phyloP scores from a whole-genome alignment of 2,329 filamentous ascomycete species.

The Clonostachys rosea region DNA sequence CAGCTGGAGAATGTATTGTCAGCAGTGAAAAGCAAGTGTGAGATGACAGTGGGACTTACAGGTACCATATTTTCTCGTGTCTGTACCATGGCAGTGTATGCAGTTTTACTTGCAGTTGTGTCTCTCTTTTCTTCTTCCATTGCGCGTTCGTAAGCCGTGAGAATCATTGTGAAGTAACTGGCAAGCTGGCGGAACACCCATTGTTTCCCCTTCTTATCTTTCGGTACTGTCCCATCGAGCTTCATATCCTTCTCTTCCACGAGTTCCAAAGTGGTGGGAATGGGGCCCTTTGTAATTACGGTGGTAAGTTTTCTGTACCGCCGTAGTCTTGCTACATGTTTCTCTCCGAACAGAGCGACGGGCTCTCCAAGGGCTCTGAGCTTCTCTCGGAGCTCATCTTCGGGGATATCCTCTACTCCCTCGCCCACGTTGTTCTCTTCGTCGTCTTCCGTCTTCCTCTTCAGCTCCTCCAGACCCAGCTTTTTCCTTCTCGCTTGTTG shows the following conservation, averaged over 20 bases:
- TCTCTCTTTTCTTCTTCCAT: conserved; percentile 60
- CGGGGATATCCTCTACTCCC: conserved; percentile 57
- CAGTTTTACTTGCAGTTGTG: conserved; percentile 75
- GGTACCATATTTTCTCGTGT: conserved; percentile 85
- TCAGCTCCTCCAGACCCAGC: conserved; percentile 73
- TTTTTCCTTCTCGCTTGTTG: conserved; percentile 70
- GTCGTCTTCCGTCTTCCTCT: conserved; percentile 30
- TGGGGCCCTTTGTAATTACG: conserved; percentile 69
- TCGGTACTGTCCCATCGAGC: conserved; percentile 58
- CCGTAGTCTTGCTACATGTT: conserved; percentile 61
- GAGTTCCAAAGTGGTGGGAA: conserved; percentile 77
- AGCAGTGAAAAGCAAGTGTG: background rate
- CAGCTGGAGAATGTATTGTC: conserved; percentile 36
- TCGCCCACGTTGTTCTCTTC: conserved; percentile 35
- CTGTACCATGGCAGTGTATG: conserved; percentile 80
- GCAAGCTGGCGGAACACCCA: conserved; percentile 85
- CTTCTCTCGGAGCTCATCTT: conserved; percentile 64
- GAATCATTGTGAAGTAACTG: conserved; percentile 95
- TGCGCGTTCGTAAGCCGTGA: conserved; percentile 80
- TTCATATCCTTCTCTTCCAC: conserved; percentile 89
- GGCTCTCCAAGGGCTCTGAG: conserved; percentile 73
- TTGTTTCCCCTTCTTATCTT: conserved; percentile 58
- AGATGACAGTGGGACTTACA: conserved; percentile 24
- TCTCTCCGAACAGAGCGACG: conserved; percentile 74
- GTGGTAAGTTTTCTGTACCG: conserved; percentile 64